Base-by-base conservation (phyloP, 139 green algal genomes). In the Picochlorum sp. region DNA sequence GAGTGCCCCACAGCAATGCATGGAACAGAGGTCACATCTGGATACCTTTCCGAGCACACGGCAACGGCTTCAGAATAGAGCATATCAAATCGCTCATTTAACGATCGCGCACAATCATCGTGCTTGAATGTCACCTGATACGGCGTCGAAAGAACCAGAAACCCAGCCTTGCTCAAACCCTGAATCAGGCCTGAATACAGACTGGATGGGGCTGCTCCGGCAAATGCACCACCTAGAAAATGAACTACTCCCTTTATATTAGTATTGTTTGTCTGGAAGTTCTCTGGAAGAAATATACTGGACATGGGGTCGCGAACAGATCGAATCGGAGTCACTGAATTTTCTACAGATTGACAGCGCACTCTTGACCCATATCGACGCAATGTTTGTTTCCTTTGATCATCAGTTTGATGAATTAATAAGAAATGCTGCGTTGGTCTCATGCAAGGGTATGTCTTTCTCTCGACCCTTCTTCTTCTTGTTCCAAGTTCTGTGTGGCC, bases 191-290 rank as follows among this genome's bases (percentile, higher is more conserved):
- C 61, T 8, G 82, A 56, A 69, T 88, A 89, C 1, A 77, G 74
- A 18, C 89, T 62, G 71, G 91, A 83, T 20, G 90, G 90, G 3
- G 88, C 85, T 8, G 89, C 88, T 3, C 89, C 91, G 21, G 92
- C 86, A 72, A 96, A 96, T 11, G 89, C 89, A 10, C 83, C 91
- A 2, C 91, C 91, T 20, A 94, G 61, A 75, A 97, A 96, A 69
- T 96, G 88, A 23, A 94, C 81, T 11, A 96, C 1, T 11, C 49
- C 62, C 13, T 56, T 56, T 20, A 41, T 34, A 0, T 41, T 28
- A 28, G 4, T 28, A 28, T 28, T 28, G 3, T 28, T 28, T 28
- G 2, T 28, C 2, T 28, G 24, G 6, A 9, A 20, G 2, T 58
- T 58, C 6, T 45, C 56, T 6, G 60, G 20, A 9, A 45, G 57